Conservation (phyloP, 257 asterid species). For the Rhazya stricta region DNA sequence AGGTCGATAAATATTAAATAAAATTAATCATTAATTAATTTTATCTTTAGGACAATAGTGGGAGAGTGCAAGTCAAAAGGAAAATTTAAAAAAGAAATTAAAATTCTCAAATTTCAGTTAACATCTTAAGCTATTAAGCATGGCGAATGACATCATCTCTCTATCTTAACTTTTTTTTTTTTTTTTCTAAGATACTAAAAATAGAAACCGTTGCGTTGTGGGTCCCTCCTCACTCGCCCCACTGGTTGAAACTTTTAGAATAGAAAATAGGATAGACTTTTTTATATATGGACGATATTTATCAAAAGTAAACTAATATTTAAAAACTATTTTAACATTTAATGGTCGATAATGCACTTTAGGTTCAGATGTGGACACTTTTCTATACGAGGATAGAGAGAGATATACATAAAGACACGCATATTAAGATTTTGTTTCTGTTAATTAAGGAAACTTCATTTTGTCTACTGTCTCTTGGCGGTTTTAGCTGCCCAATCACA, state of each 20-base stretch:
- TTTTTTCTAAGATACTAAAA: background rate
- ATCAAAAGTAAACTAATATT: background rate
- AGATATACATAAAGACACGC: no score
- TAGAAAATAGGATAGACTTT: background rate
- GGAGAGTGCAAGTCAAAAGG: background rate
- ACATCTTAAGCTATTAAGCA: background rate
- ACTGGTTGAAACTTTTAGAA: background rate
- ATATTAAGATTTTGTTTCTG: background rate
- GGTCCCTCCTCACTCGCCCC: background rate
- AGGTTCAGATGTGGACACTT: slow-evolving; percentile 13
- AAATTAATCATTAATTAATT: background rate
- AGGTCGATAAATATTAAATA: no score
- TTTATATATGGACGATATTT: background rate
- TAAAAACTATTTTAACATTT: background rate
- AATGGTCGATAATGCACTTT: background rate
- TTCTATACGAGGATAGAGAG: background rate
- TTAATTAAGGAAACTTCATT: background rate
- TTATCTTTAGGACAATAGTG: background rate
- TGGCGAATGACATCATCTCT: slow-evolving; percentile 3
- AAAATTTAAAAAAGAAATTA: background rate
- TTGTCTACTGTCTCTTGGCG: background rate
- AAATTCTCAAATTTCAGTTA: background rate
- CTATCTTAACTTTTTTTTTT: background rate
- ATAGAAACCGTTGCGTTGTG: background rate
- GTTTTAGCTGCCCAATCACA: slow-evolving; percentile 6